Evolutionary conservation across 108 stramenopile species (phyloP), one percentile per base, ranked within the genome.

Genomic region (Skeletonema menzelii): DNA sequence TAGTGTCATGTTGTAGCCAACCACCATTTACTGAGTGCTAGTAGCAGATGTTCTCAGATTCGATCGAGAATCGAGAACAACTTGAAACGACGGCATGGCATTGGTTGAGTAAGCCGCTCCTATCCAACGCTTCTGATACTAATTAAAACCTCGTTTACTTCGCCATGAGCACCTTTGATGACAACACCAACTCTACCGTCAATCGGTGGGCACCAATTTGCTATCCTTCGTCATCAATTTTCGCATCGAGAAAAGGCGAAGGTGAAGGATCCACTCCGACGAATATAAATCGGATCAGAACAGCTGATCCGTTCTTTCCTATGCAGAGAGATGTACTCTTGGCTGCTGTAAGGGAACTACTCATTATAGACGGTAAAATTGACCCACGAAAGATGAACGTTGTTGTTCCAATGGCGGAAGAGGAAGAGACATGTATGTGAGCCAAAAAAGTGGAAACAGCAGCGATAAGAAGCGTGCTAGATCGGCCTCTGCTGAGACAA

Each of bases 301-400:
- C 40, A 4, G 40, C 40, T 42, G 61, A 85, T 65, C 84, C 77
- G 27, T 81, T 75, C 47, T 85, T 82, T 58, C 84, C 84, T 1
- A 69, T 85, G 7, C 80, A 85, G 62, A 68, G 56, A 61, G 73
- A 78, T 67, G 84, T 85, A 22, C 63, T 85, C 27, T 27, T 42
- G 5, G 81, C 84, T 15, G 69, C 81, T 14, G 28, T 82, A 49
- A 57, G 84, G 11, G 84, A 85, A 59, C 46, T 82, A 14, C 63
- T 85, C 8, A 70, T 85, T 42, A 61, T 85, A 8, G 78, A 79
- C 56, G 81, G 81, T 5, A 56, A 31, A 26, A 71, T 85, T 35
- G 84, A 85, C 62, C 26, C 57, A 4, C 20, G 20, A 22, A 82
- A 73, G 24, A 49, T 85, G 56, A 56, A 75, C 30, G n/a, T 85